Evolutionary conservation across 2,329 filamentous ascomycete genomes (phyloP).

Genomic region (Conoideocrella luteorostrata): DNA sequence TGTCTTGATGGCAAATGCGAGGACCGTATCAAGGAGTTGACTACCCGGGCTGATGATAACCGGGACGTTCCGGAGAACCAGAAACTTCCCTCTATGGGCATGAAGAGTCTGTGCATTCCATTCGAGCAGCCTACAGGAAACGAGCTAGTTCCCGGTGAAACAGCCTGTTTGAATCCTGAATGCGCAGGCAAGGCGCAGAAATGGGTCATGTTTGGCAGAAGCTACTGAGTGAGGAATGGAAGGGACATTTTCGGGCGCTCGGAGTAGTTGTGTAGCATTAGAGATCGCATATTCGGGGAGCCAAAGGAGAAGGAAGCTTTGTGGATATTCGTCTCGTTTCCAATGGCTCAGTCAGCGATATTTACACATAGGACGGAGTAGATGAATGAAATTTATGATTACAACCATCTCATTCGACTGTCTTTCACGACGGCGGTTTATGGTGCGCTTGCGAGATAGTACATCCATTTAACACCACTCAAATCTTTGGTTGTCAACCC

Average conservation of each 20-base stretch:
- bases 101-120: conserved; percentile 65
- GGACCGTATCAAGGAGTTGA: conserved; percentile 90
- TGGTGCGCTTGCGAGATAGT: background rate
- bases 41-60: conserved; percentile 65
- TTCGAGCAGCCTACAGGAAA: conserved; percentile 78
- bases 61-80: conserved; percentile 45
- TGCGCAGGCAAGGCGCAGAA: conserved; percentile 70
- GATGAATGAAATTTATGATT: conserved; percentile 1
- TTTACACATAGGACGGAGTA: background rate
- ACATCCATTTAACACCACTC: conserved; percentile 58
- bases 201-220: conserved; percentile 90
- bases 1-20: conserved; percentile 79
- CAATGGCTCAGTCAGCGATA: background rate
- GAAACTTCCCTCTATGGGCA: conserved; percentile 53
- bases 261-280: conserved; percentile 3
- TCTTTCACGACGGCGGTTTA: too few relatives aligned
- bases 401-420: too few relatives aligned
- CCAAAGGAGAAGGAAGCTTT: background rate
- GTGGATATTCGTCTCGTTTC: background rate
- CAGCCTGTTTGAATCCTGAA: conserved; percentile 87
- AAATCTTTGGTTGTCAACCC: conserved; percentile 72
- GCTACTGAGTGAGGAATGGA: conserved; percentile 48
- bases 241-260: conserved; percentile 5
- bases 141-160: conserved; percentile 63
- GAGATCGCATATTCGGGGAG: conserved; percentile 1